A percentile compares a stretch with the other conserved stretches of the same genome.
These are phyloP conservation scores for Fusarium verrucosum DNA, from an alignment of 2,329 filamentous ascomycete genomes.

Conservation along the genomic window DNA sequence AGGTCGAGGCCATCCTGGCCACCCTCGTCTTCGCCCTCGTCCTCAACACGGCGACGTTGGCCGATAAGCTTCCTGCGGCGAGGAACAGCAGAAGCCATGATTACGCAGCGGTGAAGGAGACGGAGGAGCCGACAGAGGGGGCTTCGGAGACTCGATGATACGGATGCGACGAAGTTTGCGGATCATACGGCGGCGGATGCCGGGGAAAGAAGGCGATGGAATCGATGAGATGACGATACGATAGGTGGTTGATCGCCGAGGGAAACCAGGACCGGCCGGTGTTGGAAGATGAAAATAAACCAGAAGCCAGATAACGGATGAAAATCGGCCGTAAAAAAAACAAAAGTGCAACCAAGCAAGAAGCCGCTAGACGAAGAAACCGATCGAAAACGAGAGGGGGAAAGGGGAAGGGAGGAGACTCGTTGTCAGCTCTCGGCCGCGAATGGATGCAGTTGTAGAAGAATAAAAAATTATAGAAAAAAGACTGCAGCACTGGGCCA, in stretches of 20 bases:
- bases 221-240: conserved; percentile 26
- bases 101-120: conserved; percentile 43
- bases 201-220: conserved; percentile 23
- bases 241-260: conserved; percentile 34
- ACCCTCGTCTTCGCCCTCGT: conserved; percentile 75
- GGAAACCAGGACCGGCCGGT: conserved; percentile 42
- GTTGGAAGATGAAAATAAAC: conserved; percentile 33
- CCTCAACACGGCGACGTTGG: conserved; percentile 73
- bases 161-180: conserved; percentile 40
- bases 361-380: conserved; percentile 42
- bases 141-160: conserved; percentile 44
- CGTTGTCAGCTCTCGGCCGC: conserved; percentile 40
- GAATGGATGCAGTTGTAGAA: conserved; percentile 30
- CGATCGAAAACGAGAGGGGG: conserved; percentile 30
- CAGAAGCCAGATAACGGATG: conserved; percentile 38
- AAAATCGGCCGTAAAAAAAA: conserved; percentile 20
- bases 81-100: conserved; percentile 52
- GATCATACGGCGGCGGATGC: conserved; percentile 45
- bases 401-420: conserved; percentile 30
- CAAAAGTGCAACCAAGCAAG: conserved; percentile 37
- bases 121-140: conserved; percentile 45
- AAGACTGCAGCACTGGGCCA: conserved; percentile 31
- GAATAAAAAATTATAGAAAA: too few species aligned
- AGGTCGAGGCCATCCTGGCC: conserved; percentile 64
- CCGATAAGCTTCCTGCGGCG: conserved; percentile 73